These are phyloP conservation scores for Suillus discolor DNA, from an alignment of 768 basidiomycete genomes.

Conservation along the genomic window DNA sequence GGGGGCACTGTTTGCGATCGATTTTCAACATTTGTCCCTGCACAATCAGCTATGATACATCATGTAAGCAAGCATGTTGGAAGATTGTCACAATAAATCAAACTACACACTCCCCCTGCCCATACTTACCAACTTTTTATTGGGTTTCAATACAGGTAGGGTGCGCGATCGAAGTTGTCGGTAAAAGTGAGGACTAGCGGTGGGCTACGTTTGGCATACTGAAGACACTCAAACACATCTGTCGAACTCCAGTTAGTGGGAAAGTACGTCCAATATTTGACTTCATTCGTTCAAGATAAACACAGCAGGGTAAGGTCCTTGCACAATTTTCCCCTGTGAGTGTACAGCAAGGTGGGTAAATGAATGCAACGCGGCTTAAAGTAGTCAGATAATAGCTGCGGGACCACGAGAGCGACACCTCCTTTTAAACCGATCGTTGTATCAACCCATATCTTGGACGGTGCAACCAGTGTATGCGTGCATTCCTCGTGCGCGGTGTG, in stretches of 20 bases:
- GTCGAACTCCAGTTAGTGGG: too few relatives aligned
- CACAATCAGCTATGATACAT: not conserved
- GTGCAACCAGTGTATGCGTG: not conserved
- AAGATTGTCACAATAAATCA: not conserved
- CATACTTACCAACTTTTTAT: not conserved
- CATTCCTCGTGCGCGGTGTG: too few relatives aligned
- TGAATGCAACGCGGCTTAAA: not conserved
- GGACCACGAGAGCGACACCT: not conserved
- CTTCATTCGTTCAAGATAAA: not conserved
- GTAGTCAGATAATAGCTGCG: not conserved
- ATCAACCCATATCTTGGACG: not conserved
- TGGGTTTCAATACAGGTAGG: not conserved
- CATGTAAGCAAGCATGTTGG: not conserved
- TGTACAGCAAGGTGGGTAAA: constrained; percentile 5
- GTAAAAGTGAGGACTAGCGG: not conserved
- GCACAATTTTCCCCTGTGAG: not conserved
- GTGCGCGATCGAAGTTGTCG: not conserved
- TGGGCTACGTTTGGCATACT: not conserved
- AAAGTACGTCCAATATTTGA: not conserved
- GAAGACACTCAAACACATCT: not conserved
- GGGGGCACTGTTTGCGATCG: not conserved
- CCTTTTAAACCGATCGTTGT: not conserved
- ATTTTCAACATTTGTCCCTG: not conserved
- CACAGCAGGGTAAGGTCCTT: not conserved
- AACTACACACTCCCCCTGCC: not conserved